Percentiles rank a stretch among this genome's conserved stretches.
phyloP scores from a whole-genome alignment of 1,139 yeast genomes.

The Yamadazyma epiphylla region DNA sequence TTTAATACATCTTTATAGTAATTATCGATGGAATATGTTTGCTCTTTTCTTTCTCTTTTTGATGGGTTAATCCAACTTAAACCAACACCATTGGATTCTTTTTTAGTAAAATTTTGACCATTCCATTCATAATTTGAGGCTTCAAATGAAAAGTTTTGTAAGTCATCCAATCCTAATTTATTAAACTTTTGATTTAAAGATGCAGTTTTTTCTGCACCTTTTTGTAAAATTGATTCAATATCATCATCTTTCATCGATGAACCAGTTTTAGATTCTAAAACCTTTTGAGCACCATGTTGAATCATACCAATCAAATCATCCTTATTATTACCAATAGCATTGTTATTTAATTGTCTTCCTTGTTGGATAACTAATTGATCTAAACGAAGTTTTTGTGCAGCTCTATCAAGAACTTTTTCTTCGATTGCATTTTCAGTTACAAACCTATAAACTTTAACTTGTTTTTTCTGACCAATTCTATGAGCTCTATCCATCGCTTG shows the following conservation, averaged over 20 bases:
- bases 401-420: conserved; percentile 92
- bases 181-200: conserved; percentile 75
- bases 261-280: conserved; percentile 52
- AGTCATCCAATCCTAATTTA: conserved; percentile 82
- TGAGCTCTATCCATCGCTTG: conserved; percentile 99
- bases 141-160: conserved; percentile 85
- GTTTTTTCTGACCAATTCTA: conserved; percentile 96
- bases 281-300: conserved; percentile 93
- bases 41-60: conserved; percentile 86
- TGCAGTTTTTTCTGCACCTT: conserved; percentile 81
- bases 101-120: conserved; percentile 86
- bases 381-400: conserved; percentile 86
- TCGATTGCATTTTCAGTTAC: conserved; percentile 96
- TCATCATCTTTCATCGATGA: conserved; percentile 56
- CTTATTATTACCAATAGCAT: conserved; percentile 47
- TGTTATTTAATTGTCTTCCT: conserved; percentile 57
- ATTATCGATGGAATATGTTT: conserved; percentile 81
- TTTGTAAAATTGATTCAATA: conserved; percentile 71
- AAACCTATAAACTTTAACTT: conserved; percentile 85
- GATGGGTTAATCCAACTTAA: conserved; percentile 83
- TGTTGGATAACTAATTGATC: conserved; percentile 97
- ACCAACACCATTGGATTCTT: conserved; percentile 37
- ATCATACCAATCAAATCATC: conserved; percentile 93
- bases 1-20: conserved; percentile 79
- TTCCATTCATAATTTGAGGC: conserved; percentile 96